Conservation (phyloP, 1,139 yeast species). For the Pichia sp. region DNA sequence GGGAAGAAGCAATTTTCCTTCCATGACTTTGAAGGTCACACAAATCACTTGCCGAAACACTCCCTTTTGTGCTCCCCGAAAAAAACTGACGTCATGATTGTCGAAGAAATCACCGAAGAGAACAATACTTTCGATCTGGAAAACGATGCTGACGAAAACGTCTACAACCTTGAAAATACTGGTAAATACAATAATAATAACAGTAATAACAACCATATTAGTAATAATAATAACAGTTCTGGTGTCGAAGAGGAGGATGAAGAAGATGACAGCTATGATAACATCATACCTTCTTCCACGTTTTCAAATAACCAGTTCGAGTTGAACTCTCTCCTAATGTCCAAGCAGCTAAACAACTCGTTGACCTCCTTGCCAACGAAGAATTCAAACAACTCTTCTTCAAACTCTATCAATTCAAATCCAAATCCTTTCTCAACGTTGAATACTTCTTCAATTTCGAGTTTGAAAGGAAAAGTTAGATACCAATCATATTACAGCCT, state of each 20-base stretch:
- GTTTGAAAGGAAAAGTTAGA: conserved; percentile 30
- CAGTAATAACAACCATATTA: conserved; percentile 1
- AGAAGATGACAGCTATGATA: conserved; percentile 10
- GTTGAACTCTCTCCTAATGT: conserved; percentile 19
- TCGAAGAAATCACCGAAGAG: conserved; percentile 30
- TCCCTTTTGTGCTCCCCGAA: conserved; percentile 30
- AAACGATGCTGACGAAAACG: not conserved
- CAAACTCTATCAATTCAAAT: conserved; percentile 18
- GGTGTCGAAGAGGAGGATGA: not conserved
- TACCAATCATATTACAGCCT: conserved; percentile 30
- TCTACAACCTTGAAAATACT: conserved; percentile 1
- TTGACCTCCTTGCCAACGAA: conserved; percentile 5
- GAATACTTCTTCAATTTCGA: conserved; percentile 25
- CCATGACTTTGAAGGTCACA: not conserved
- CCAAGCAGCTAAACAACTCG: conserved; percentile 14
- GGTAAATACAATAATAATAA: not conserved
- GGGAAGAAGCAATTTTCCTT: not conserved
- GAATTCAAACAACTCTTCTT: conserved; percentile 19
- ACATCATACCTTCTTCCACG: conserved; percentile 1
- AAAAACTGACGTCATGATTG: conserved; percentile 28
- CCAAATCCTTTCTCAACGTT: conserved; percentile 17
- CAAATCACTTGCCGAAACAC: conserved; percentile 25
- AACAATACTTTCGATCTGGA: conserved; percentile 17
- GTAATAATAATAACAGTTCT: not conserved
- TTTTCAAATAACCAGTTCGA: conserved; percentile 10